Evolutionary conservation across 2,329 filamentous ascomycete genomes (phyloP).

Genomic region (Hymenoscyphus fraxineus): DNA sequence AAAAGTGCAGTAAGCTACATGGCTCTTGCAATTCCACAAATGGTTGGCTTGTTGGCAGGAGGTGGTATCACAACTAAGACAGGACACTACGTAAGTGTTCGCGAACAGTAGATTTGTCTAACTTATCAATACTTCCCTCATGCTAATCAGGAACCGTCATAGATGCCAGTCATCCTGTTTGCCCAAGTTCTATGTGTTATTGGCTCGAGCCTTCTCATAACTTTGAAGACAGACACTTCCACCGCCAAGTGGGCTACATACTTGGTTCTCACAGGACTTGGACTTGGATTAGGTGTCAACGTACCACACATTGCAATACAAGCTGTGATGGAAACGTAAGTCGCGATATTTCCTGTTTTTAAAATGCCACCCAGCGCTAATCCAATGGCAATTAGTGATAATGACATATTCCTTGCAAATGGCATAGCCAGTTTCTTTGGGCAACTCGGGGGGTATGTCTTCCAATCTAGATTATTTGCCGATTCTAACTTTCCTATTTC

Average conservation of each 20-base stretch:
- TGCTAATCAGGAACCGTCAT: neutral
- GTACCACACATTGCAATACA: constrained; percentile 1
- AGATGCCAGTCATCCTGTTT: neutral
- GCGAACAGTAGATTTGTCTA: neutral
- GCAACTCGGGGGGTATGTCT: neutral
- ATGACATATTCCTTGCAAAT: neutral
- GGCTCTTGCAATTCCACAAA: neutral
- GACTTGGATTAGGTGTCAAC: neutral
- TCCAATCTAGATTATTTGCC: neutral
- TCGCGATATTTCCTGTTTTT: neutral
- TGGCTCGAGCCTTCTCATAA: neutral
- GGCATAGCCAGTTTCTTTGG: neutral
- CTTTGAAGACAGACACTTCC: neutral
- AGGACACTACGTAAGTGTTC: constrained; percentile 4
- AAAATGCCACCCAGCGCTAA: neutral
- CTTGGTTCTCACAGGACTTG: neutral
- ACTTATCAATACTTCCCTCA: neutral
- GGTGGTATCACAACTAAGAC: neutral
- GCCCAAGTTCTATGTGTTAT: neutral
- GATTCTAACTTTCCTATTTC: neutral
- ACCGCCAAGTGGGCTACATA: neutral
- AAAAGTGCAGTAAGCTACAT: neutral
- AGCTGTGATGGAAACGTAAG: neutral
- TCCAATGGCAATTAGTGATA: neutral
- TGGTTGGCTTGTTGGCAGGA: neutral